These are phyloP conservation scores for Fusarium guadeloupense DNA, from an alignment of 2,329 filamentous ascomycete species.

Conservation along the genomic window DNA sequence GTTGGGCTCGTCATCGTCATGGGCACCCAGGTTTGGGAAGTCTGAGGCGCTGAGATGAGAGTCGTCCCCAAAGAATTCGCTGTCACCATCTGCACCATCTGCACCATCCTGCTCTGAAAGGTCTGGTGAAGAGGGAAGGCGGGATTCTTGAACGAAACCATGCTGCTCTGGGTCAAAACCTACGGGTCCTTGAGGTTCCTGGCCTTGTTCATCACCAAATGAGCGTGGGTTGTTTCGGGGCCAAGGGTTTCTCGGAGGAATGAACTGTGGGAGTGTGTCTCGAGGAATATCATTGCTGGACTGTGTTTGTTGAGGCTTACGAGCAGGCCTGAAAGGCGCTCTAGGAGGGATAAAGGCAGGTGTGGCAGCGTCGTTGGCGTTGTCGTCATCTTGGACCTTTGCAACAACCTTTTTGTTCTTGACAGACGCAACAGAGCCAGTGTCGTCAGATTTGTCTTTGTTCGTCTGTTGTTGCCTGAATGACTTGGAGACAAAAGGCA, in stretches of 20 bases:
- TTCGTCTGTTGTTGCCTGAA: conserved; percentile 3
- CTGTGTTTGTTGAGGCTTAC: conserved; percentile 8
- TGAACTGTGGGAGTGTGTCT: conserved; percentile 12
- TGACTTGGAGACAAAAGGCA: conserved; percentile 26
- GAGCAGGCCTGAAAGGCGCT: conserved; percentile 14
- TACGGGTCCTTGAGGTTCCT: conserved; percentile 1
- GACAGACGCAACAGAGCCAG: conserved; percentile 8
- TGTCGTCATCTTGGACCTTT: conserved; percentile 1
- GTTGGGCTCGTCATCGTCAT: conserved; percentile 5
- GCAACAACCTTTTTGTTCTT: conserved; percentile 13
- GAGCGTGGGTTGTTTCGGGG: conserved; percentile 20
- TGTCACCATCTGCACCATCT: conserved; percentile 17
- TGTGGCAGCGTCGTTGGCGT: neutral
- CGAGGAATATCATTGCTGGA: conserved; percentile 1
- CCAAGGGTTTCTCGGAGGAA: conserved; percentile 19
- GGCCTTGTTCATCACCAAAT: neutral
- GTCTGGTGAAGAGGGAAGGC: neutral
- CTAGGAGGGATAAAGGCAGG: conserved; percentile 26
- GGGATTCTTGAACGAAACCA: neutral
- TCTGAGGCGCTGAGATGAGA: conserved; percentile 1
- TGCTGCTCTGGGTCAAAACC: conserved; percentile 4
- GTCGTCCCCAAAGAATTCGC: neutral
- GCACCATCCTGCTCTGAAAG: conserved; percentile 12
- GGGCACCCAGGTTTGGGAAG: conserved; percentile 7
- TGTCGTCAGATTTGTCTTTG: neutral